A percentile compares a stretch with the other conserved stretches of the same genome.
Conservation (phyloP, 2,329 filamentous ascomycete species). For the Colletotrichum endophyticum region DNA sequence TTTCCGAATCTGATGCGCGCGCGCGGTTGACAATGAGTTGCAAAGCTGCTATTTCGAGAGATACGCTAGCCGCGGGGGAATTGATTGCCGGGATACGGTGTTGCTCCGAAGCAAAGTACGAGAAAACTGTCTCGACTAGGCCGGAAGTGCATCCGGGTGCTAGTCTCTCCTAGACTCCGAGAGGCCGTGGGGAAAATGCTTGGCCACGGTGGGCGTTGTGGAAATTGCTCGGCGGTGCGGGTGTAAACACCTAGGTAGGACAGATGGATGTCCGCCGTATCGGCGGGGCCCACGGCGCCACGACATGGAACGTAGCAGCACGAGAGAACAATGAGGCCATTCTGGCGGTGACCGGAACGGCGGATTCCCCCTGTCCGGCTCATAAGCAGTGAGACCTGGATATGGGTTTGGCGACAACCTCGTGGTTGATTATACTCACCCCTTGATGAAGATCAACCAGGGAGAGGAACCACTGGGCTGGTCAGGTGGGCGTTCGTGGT, state of each 20-base stretch:
- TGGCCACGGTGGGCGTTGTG: background rate
- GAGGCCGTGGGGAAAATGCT: background rate
- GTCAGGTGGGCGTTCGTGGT: background rate
- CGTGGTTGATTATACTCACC: background rate
- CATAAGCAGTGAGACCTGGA: background rate
- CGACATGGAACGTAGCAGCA: background rate
- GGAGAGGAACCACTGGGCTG: background rate
- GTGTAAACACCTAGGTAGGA: background rate
- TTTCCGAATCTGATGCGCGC: background rate
- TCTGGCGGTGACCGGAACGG: background rate
- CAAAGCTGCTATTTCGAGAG: background rate
- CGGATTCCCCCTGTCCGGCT: background rate
- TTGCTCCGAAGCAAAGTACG: background rate
- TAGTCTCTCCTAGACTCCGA: background rate
- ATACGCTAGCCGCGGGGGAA: background rate
- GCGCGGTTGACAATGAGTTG: background rate
- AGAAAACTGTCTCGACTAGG: background rate
- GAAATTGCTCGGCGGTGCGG: background rate
- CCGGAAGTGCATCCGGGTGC: background rate
- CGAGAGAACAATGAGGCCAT: background rate
- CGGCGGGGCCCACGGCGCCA: background rate
- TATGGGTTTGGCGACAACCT: background rate
- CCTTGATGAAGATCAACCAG: background rate
- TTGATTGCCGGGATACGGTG: background rate
- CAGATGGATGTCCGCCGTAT: constrained; percentile 8